Evolutionary conservation across 2,329 filamentous ascomycete genomes (phyloP), one percentile per base, ranked within the genome.

Genomic region (Colletotrichum godetiae): DNA sequence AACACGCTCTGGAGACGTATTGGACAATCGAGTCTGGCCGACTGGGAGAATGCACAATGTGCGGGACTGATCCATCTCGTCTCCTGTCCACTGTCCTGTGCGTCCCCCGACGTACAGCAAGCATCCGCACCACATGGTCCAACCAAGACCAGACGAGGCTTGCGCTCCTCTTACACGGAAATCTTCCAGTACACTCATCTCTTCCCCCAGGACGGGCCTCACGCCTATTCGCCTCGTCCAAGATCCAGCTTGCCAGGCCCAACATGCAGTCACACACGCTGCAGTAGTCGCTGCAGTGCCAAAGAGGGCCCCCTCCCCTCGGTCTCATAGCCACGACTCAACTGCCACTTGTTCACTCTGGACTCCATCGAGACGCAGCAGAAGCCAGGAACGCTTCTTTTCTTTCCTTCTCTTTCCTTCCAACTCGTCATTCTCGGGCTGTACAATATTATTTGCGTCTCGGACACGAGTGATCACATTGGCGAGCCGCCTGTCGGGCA

Each of bases 311-410:
- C 68, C 60, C 19, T n/a, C 19, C 19, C 42, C 42, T 49, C 66
- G 60, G 56, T 57, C 60, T 61, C 42, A 53, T 69, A 73, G 66
- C 70, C 70, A 64, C 60, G 66, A 64, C 59, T 61, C 56, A 49
- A 71, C 71, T 73, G 71, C 67, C 71, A 73, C 71, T 61, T 71
- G 71, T 60, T 63, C 67, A 42, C 37, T 69, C 33, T 49, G 27
- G 63, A 46, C 71, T 58, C 61, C 67, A 64, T 73, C 46, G 11
- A 57, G 60, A 73, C 29, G 56, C 60, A 56, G 67, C 61, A 24
- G 46, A 22, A n/a, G 57, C 65, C 56, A 29, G 55, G 24, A n/a
- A 62, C 65, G 53, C 52, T 53, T 37, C 42, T 27, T 24, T 31
- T 37, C n/a, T 33, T 60, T 52, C 8, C 55, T 63, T 73, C 27